Base-by-base conservation (phyloP, 2,329 filamentous ascomycete species). In the Aspergillus felis region DNA sequence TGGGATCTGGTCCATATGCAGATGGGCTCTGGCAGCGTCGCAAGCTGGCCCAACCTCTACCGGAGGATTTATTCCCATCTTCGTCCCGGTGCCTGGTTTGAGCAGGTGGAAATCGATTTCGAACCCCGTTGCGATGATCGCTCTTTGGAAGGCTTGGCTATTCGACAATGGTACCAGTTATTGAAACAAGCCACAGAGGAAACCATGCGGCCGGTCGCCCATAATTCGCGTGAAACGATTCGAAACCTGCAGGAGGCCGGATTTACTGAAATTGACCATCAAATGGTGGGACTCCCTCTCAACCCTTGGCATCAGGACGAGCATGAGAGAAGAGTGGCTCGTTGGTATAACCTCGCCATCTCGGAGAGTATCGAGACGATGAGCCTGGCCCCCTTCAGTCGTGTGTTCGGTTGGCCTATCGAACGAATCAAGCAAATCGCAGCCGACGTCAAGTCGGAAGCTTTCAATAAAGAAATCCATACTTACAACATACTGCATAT, bases 71-170 rank as follows among this genome's bases (percentile, higher is more conserved):
- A 86, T 64, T 77, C 82, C 84, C 90, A 95, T 69, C 81, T 97
- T 27, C 86, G 86, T 65, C 91, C 91, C 1, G 87, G 87, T 1
- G 82, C 79, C 44, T 93, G 92, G 54, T 82, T 97, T 55, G 92
- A 97, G 74, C 91, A 96, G 64, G 84, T 96, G 50, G 93, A 97
- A 71, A 88, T 97, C 55, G 91, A 97, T 73, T 90, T 90, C 74
- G 79, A 83, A 50, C 91, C 91, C 20, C 85, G 85, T 53, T 89
- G 86, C 68, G 87, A 91, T 61, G 85, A 90, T 65, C 81, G 82
- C 38, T 84, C 84, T 1, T 75, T 89, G 14, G 67, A 68, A 38
- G 68, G 70, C 9, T 85, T 87, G 7, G 78, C 81, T 28, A 76
- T 93, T 17, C 74, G 79, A 48, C 77, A 84, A 64, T 96, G 92